Evolutionary conservation across 2,329 filamentous ascomycete species (phyloP).

Genomic region (Penicillium sclerotiorum): DNA sequence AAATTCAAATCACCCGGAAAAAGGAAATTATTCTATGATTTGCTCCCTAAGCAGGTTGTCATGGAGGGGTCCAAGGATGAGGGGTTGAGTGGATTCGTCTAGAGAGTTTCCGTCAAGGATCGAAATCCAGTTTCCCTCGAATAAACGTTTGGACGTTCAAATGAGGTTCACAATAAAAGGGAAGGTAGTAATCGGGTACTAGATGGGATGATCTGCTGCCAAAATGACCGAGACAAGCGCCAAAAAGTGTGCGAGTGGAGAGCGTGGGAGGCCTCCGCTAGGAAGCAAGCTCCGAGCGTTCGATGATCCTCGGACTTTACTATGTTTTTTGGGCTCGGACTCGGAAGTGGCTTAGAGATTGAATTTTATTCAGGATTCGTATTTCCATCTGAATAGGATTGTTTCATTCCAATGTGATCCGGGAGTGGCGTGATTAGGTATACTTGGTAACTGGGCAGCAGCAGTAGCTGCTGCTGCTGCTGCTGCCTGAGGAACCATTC

Average conservation of each 20-base stretch:
- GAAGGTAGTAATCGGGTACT: background rate
- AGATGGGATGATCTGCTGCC: slow-evolving; percentile 3
- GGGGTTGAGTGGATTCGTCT: background rate
- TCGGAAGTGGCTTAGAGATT: background rate
- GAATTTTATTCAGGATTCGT: too few relatives aligned
- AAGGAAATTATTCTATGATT: too few relatives aligned
- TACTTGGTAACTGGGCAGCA: too few relatives aligned
- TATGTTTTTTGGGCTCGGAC: background rate
- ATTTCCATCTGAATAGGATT: too few relatives aligned
- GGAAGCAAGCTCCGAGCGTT: slow-evolving; percentile 9
- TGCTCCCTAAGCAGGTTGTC: too few relatives aligned
- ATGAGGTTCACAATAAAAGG: background rate
- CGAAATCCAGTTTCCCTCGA: too few relatives aligned
- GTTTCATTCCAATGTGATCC: too few relatives aligned
- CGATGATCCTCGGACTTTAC: too few relatives aligned
- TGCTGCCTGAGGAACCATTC: too few relatives aligned
- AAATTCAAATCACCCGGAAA: background rate
- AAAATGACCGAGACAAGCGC: slow-evolving; percentile 21
- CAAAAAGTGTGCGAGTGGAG: slow-evolving; percentile 9
- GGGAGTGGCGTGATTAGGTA: background rate
- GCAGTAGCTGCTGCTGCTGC: too few relatives aligned
- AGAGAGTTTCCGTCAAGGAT: background rate
- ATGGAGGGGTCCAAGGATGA: background rate
- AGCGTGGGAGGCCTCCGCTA: background rate
- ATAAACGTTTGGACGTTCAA: too few relatives aligned